phyloP scores from a whole-genome alignment of 306 rosid genomes.

The Carpinus fangiana region DNA sequence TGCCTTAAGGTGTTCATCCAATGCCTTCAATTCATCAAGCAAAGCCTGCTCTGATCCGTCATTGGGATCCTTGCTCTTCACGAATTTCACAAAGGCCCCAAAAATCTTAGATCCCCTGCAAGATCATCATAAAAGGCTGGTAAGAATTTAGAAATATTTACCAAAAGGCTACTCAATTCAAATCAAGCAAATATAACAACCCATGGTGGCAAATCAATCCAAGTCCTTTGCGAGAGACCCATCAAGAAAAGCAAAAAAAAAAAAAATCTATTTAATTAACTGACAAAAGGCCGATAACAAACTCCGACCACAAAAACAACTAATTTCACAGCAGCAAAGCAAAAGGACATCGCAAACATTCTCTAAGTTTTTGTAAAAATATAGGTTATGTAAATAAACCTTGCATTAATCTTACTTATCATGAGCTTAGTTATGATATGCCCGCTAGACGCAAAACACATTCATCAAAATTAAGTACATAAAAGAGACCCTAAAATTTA shows the following conservation, averaged over 20 bases:
- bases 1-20: conserved; percentile 80
- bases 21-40: conserved; percentile 67
- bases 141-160: conserved; percentile 7
- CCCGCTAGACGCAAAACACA: too few species aligned
- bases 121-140: not conserved
- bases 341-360: not conserved
- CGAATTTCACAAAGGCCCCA: conserved; percentile 56
- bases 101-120: conserved; percentile 85
- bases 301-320: not conserved
- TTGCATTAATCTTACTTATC: too few species aligned
- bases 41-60: conserved; percentile 89
- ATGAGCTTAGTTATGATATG: too few species aligned
- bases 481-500: not conserved
- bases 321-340: not conserved
- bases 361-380: not conserved
- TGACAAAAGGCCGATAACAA: not conserved
- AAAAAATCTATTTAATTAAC: not conserved
- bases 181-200: not conserved
- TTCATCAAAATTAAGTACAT: not conserved
- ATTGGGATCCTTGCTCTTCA: conserved; percentile 80
- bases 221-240: not conserved
- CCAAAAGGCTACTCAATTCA: conserved; percentile 3
- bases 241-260: not conserved
- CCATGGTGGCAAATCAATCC: not conserved
- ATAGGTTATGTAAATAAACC: not conserved